Evolutionary conservation across 1,284 basidiomycete species (phyloP).

Genomic region (Cryptococcus sp.): DNA sequence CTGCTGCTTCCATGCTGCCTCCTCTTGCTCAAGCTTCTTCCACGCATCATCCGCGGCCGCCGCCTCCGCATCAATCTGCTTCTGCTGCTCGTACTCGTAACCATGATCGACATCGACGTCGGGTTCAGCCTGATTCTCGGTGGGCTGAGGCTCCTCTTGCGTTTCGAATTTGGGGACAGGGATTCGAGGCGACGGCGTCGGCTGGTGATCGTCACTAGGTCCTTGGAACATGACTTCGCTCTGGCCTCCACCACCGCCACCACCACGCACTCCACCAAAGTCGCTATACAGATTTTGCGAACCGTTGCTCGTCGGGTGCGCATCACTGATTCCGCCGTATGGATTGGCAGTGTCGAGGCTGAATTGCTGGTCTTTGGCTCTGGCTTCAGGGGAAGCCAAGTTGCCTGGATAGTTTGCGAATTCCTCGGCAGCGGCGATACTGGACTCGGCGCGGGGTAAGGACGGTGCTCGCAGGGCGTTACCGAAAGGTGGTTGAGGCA

Average conservation of each 20-base stretch:
- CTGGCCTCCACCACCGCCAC: slow-evolving; percentile 11
- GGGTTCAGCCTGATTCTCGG: slow-evolving; percentile 2
- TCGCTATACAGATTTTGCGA: slow-evolving; percentile 27
- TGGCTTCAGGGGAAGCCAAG: slow-evolving; percentile 20
- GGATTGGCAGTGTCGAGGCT: slow-evolving; percentile 29
- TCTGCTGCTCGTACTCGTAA: slow-evolving; percentile 51
- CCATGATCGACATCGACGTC: slow-evolving; percentile 22
- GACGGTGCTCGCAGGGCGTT: slow-evolving; percentile 24
- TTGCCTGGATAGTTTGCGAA: slow-evolving; percentile 42
- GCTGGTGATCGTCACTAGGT: slow-evolving; percentile 27
- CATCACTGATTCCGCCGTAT: slow-evolving; percentile 33
- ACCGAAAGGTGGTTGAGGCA: slow-evolving; percentile 28
- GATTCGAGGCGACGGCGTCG: not conserved
- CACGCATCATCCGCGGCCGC: slow-evolving; percentile 13
- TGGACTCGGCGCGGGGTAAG: slow-evolving; percentile 19
- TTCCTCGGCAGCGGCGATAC: slow-evolving; percentile 41
- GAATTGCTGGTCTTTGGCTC: slow-evolving; percentile 24
- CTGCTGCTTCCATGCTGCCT: slow-evolving; percentile 25
- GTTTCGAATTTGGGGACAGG: not conserved
- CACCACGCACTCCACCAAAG: slow-evolving; percentile 38
- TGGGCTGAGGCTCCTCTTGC: not conserved
- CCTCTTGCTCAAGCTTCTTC: slow-evolving; percentile 25
- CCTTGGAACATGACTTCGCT: slow-evolving; percentile 36
- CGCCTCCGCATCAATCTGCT: slow-evolving; percentile 31
- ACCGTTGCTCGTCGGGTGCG: slow-evolving; percentile 15